Percentiles rank a stretch among this genome's conserved stretches.
These are phyloP conservation scores for Aspergillus indologenus DNA, from an alignment of 495 filamentous ascomycete genomes.

Conservation along the genomic window DNA sequence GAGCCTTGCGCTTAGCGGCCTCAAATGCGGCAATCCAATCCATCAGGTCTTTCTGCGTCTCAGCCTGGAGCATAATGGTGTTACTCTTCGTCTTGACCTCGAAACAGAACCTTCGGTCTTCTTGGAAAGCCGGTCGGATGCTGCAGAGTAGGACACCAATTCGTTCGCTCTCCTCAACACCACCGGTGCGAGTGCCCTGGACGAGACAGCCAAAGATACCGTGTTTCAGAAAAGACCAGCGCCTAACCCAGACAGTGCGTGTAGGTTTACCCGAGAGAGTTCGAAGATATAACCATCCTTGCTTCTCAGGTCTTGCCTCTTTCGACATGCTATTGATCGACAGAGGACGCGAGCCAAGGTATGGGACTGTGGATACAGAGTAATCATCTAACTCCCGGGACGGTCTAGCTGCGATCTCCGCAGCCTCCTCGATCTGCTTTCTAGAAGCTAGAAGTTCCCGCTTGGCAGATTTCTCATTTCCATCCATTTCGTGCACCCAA, in stretches of 20 bases:
- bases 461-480: conserved; percentile 71
- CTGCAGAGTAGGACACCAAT: conserved; percentile 94
- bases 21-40: conserved; percentile 94
- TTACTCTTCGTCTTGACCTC: conserved; percentile 98
- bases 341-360: conserved; percentile 68
- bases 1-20: conserved; percentile 83
- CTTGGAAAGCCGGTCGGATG: conserved; percentile 82
- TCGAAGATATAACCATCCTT: conserved; percentile 88
- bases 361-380: conserved; percentile 79
- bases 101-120: conserved; percentile 94
- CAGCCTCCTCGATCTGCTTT: conserved; percentile 77
- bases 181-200: conserved; percentile 78
- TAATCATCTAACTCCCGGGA: conserved; percentile 94
- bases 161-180: conserved; percentile 91
- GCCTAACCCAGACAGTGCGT: conserved; percentile 77
- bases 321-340: conserved; percentile 48
- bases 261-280: conserved; percentile 84
- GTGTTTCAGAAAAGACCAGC: conserved; percentile 94
- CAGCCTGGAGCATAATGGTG: conserved; percentile 84
- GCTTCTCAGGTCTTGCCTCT: conserved; percentile 65
- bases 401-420: conserved; percentile 66
- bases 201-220: conserved; percentile 95
- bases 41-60: conserved; percentile 82
- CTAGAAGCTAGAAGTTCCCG: conserved; percentile 75
- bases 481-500: conserved; percentile 92